Conservation (phyloP, 495 filamentous ascomycete genomes). For the Penicillium macrosclerotiorum region DNA sequence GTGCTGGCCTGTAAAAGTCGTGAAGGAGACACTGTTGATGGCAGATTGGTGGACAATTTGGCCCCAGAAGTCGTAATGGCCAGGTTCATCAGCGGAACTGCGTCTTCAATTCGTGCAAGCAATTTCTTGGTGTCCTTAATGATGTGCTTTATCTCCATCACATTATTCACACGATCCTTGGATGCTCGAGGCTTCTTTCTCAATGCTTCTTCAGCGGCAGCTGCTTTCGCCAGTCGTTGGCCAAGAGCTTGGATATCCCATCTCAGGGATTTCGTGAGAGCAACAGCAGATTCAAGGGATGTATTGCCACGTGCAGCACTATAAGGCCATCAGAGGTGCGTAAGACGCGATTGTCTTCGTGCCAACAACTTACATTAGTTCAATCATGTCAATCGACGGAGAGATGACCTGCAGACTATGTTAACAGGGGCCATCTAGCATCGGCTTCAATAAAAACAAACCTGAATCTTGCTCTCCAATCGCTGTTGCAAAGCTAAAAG, state of each 20-base stretch:
- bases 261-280: conserved; percentile 80
- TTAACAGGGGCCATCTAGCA: background rate
- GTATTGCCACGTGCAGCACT: conserved; percentile 94
- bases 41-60: conserved; percentile 73
- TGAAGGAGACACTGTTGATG: conserved; percentile 83
- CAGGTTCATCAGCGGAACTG: conserved; percentile 89
- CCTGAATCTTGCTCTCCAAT: conserved; percentile 80
- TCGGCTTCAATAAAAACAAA: too few relatives aligned
- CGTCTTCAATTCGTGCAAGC: conserved; percentile 80
- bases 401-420: conserved; percentile 66
- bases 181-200: conserved; percentile 48
- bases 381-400: conserved; percentile 90
- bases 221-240: conserved; percentile 67
- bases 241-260: conserved; percentile 86
- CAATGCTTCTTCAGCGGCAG: conserved; percentile 61
- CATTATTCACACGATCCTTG: conserved; percentile 46
- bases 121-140: conserved; percentile 74
- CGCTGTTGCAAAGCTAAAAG: conserved; percentile 68
- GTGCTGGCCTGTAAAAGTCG: conserved; percentile 91
- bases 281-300: conserved; percentile 84
- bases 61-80: conserved; percentile 96
- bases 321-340: conserved; percentile 6
- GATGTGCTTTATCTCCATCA: conserved; percentile 65
- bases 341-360: too few relatives aligned
- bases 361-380: conserved; percentile 66